Evolutionary conservation across 2,329 filamentous ascomycete genomes (phyloP).

Genomic region (Colletotrichum musicola): DNA sequence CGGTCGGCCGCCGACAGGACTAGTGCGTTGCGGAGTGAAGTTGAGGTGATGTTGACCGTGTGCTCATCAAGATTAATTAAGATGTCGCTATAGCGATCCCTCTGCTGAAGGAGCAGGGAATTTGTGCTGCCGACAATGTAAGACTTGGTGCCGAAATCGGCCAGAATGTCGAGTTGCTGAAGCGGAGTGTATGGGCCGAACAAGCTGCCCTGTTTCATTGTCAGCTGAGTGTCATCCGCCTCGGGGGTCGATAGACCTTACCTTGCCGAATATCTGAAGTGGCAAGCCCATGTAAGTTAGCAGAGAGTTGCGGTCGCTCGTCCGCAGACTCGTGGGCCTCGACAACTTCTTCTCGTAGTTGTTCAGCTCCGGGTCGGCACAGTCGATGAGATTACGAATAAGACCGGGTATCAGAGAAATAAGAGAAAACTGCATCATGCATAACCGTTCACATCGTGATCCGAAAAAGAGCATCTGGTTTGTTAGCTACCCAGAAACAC

Average conservation of each 20-base stretch:
- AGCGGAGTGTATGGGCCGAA: slow-evolving; percentile 97
- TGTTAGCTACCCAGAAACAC: background rate
- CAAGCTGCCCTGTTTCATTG: slow-evolving; percentile 77
- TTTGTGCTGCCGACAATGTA: slow-evolving; percentile 99
- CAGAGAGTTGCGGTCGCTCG: slow-evolving; percentile 90
- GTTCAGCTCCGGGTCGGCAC: slow-evolving; percentile 92
- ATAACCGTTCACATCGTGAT: slow-evolving; percentile 93
- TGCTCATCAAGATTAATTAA: slow-evolving; percentile 95
- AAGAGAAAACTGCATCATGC: slow-evolving; percentile 98
- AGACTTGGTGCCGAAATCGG: slow-evolving; percentile 94
- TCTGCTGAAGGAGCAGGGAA: slow-evolving; percentile 91
- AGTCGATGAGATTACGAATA: slow-evolving; percentile 92
- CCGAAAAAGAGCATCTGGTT: slow-evolving; percentile 96
- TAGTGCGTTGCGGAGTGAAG: slow-evolving; percentile 81
- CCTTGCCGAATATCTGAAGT: slow-evolving; percentile 94
- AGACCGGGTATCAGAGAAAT: slow-evolving; percentile 95
- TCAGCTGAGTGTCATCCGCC: slow-evolving; percentile 35
- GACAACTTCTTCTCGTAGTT: slow-evolving; percentile 80
- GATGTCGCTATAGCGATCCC: slow-evolving; percentile 95
- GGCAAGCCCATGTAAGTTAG: slow-evolving; percentile 95
- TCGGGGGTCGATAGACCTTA: slow-evolving; percentile 49
- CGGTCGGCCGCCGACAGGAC: slow-evolving; percentile 87
- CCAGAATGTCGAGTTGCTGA: slow-evolving; percentile 93
- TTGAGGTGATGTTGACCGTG: slow-evolving; percentile 84
- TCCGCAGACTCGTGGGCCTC: slow-evolving; percentile 86